Evolutionary conservation across 106 monocot genomes (phyloP), one percentile per base, ranked within the genome.

Genomic region (Apostasia ramifera): DNA sequence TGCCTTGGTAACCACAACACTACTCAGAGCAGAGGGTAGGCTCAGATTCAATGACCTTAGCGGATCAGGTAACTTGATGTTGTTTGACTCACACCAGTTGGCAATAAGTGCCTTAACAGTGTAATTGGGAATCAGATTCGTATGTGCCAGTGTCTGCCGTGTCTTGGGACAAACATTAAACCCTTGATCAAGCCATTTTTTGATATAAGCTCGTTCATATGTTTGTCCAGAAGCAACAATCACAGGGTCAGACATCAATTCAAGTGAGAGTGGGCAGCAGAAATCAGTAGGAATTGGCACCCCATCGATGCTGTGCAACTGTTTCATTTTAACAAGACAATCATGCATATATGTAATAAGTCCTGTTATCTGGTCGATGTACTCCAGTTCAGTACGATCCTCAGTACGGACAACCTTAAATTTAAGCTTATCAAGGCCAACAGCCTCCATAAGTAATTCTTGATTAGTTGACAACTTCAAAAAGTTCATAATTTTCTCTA

Each of bases 201-300:
- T 78, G 47, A 98, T 98, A 60, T 84, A 98, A 62, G 77, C 80
- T 8, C 86, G 79, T 66, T 93, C 97, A 70, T 90, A 98, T 13
- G 97, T 98, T 74, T 92, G 97, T 43, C 92, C 97, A 26, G 97
- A 98, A 51, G 84, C 84, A 57, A 93, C 87, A 70, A 98, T 98
- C 54, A 98, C 97, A 11, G 97, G 97, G 63, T 98, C 97, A 59
- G 87, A 85, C 97, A 98, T 98, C 49, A 98, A 69, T 69, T 92
- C 77, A 50, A 98, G 84, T 37, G 97, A 98, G 42, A 98, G 81
- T 0, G 97, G 87, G 49, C 97, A 98, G 66, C 97, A 98, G 38
- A 90, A 98, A 75, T 98, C 89, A 58, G 82, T 53, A 57, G 97
- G 92, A 69, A 92, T 83, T 9, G 84, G 81, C 9, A 98, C 65